phyloP scores from a whole-genome alignment of 306 rosid genomes.

The Geum urbanum region DNA sequence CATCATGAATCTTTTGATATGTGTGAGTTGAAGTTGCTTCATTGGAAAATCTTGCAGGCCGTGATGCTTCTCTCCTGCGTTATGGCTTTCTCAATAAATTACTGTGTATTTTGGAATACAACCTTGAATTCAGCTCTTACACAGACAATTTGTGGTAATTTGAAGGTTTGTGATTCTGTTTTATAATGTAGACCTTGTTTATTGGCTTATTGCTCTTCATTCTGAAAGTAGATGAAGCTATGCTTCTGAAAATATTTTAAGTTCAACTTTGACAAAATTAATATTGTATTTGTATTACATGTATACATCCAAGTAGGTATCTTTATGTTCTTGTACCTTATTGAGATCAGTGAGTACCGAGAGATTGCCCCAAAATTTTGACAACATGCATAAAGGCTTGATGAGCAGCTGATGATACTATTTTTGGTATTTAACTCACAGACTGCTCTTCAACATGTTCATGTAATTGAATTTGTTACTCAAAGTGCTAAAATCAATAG shows the following conservation, averaged over 20 bases:
- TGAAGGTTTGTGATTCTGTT: conserved; percentile 34
- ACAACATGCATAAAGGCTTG: background rate
- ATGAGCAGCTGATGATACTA: background rate
- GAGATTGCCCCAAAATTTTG: background rate
- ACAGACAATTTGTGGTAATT: conserved; percentile 74
- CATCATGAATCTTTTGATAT: background rate
- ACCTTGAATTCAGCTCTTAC: conserved; percentile 82
- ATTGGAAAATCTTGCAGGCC: conserved; percentile 46
- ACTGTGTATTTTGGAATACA: conserved; percentile 67
- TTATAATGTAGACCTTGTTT: background rate
- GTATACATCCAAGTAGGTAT: background rate
- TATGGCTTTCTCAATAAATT: conserved; percentile 69
- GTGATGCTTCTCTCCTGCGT: conserved; percentile 71
- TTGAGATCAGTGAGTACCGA: background rate
- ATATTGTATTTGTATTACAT: background rate
- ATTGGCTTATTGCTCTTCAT: background rate
- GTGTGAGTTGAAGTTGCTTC: conserved; percentile 19
- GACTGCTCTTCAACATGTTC: background rate
- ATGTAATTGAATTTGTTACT: background rate
- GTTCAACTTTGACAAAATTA: background rate
- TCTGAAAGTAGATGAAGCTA: background rate
- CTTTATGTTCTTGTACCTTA: background rate
- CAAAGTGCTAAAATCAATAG: background rate
- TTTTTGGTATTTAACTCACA: background rate
- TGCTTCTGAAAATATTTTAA: no score